Base-by-base conservation (phyloP, 2,329 filamentous ascomycete genomes). In the Grosmannia huntii region DNA sequence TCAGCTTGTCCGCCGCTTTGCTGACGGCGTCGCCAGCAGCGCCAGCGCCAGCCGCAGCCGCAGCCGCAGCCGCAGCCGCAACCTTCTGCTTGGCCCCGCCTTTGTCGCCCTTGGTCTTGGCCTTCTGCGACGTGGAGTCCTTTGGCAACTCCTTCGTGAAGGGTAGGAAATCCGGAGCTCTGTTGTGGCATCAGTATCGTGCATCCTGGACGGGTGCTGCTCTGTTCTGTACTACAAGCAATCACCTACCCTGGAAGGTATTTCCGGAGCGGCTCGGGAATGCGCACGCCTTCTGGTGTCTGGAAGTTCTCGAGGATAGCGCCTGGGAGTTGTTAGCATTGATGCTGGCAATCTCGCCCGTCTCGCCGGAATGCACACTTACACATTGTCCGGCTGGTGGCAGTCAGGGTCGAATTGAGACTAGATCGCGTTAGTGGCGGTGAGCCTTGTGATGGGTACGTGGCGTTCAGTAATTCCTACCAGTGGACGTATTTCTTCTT, bases 401-500 rank as follows among this genome's bases (percentile, higher is more conserved):
- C 64, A 9, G 64, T 64, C 52, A 66, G 57, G 41, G 64, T 65
- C 41, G 88, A 87, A 75, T 96, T 96, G 61, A 96, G 77, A 48
- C 61, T 63, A 52, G 4, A 49, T 11, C 14, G 28, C 27, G 28
- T 56, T 41, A 56, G 55, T n/a, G 16, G 27, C 9, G 11, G 14
- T 11, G 7, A n/a, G 5, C 19, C 16, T 10, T 31, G 16, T n/a
- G 6, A 12, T n/a, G 10, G 3, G n/a, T 23, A 25, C 19, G 27
- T 5, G 27, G 41, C 16, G 14, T 14, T 25, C 21, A 14, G 25
- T 11, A 41, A 27, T 27, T 21, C 62, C 38, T 62, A 64, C 62
- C 88, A 89, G 73, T 99, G 94, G 44, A 95, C 91, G 69, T 96
- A 99, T 64, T 90, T 86, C 82, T 97, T 99, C 72, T 86, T 86